Evolutionary conservation across 1,284 basidiomycete species (phyloP).

Genomic region (Uromyces viciae-fabae): DNA sequence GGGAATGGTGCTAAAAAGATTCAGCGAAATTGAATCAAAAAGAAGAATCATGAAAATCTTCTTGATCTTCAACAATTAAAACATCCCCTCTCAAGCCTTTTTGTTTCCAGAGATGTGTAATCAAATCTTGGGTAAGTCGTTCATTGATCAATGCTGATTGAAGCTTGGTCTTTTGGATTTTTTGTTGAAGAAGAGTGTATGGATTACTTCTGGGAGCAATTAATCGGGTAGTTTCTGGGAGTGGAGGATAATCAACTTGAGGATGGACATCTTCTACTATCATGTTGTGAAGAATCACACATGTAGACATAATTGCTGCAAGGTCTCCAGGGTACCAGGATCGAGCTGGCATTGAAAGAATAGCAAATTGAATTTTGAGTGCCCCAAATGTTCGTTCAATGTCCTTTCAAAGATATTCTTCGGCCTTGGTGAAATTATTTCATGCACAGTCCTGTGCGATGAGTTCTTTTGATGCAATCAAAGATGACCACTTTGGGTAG

Average conservation of each 20-base stretch:
- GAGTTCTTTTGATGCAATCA: background rate
- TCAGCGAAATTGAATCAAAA: no score
- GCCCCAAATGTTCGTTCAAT: background rate
- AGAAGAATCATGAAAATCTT: no score
- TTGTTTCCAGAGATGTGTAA: background rate
- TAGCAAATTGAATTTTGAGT: background rate
- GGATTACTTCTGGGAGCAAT: background rate
- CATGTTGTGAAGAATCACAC: constrained; percentile 2
- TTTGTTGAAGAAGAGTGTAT: background rate
- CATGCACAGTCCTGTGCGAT: background rate
- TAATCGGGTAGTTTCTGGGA: background rate
- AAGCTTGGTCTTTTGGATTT: background rate
- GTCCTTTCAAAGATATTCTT: background rate
- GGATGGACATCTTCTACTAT: background rate
- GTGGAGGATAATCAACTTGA: background rate
- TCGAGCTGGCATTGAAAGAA: background rate
- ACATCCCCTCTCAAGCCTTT: no score
- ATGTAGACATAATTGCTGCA: background rate
- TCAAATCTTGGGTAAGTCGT: background rate
- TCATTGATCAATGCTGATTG: background rate
- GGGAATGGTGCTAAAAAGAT: no score
- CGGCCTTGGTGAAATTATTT: background rate
- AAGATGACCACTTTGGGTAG: constrained; percentile 14
- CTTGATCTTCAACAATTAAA: no score
- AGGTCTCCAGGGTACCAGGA: background rate